Evolutionary conservation across 2,329 filamentous ascomycete species (phyloP).

Genomic region (Fusarium clavum): DNA sequence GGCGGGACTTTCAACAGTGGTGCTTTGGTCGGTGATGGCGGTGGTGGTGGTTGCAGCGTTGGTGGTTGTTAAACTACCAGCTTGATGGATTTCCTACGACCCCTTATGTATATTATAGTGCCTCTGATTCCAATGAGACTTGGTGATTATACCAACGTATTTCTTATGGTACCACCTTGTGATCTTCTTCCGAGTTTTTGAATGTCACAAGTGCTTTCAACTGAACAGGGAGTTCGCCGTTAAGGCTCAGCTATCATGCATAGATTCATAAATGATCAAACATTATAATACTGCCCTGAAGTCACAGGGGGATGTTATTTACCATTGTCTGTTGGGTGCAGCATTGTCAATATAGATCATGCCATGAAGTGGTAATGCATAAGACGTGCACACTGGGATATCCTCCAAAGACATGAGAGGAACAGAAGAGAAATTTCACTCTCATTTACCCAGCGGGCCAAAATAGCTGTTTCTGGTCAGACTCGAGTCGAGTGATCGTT

Average conservation of each 20-base stretch:
- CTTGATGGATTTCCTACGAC: not conserved
- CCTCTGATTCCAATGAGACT: too few species aligned
- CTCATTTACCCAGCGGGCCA: not conserved
- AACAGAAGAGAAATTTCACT: not conserved
- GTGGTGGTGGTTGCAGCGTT: not conserved
- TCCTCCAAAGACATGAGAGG: not conserved
- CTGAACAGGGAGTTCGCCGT: not conserved
- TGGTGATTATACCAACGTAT: not conserved
- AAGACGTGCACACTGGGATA: not conserved
- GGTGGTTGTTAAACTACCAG: not conserved
- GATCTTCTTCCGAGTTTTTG: constrained; percentile 26
- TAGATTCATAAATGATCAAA: too few species aligned
- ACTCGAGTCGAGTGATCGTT: not conserved
- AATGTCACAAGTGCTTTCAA: constrained; percentile 54
- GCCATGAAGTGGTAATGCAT: not conserved
- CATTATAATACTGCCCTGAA: too few species aligned
- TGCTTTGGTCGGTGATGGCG: not conserved
- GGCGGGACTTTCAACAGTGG: not conserved
- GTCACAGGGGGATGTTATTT: too few species aligned
- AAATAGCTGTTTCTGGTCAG: not conserved
- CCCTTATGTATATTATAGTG: not conserved
- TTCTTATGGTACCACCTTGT: not conserved
- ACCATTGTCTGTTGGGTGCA: not conserved
- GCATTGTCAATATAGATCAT: not conserved
- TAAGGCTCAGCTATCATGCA: not conserved